A percentile compares a stretch with the other conserved stretches of the same genome.
phyloP scores from a whole-genome alignment of 139 green algal genomes.

The Eudorina sp. region DNA sequence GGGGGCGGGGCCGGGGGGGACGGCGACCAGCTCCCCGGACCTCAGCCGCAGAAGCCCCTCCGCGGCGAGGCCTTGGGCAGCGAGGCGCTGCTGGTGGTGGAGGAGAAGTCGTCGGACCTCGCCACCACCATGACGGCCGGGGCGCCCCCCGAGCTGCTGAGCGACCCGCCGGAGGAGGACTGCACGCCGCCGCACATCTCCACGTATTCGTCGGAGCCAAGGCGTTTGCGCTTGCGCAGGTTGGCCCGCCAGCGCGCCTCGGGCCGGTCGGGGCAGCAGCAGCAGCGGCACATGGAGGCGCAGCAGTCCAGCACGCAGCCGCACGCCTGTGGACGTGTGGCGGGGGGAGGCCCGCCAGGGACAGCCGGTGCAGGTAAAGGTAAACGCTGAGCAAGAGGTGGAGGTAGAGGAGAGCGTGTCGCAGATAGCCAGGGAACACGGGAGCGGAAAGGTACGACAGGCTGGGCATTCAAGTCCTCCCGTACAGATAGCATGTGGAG shows the following conservation, averaged over 20 bases:
- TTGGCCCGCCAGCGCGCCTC: conserved; percentile 14
- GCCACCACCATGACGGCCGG: conserved; percentile 20
- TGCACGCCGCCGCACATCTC: conserved; percentile 1
- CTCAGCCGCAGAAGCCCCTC: neutral
- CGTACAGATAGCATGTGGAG: too few species aligned
- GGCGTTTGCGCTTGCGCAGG: neutral
- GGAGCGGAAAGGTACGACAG: too few species aligned
- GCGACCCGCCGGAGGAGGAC: neutral
- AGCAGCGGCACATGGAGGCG: conserved; percentile 24
- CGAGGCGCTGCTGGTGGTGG: neutral
- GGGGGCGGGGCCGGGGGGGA: too few species aligned
- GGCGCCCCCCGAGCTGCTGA: neutral
- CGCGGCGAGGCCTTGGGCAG: neutral
- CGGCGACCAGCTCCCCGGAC: too few species aligned
- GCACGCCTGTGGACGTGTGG: conserved; percentile 10
- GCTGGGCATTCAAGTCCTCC: too few species aligned
- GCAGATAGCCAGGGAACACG: too few species aligned
- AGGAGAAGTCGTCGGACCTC: neutral
- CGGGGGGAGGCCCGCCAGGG: too few species aligned
- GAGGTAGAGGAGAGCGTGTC: too few species aligned
- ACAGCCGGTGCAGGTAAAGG: too few species aligned
- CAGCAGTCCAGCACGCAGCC: conserved; percentile 24
- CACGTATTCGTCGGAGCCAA: conserved; percentile 26
- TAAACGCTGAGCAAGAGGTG: too few species aligned
- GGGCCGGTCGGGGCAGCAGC: conserved; percentile 31